Conservation (phyloP, 2,329 filamentous ascomycete genomes). For the Scedosporium aurantiacum region DNA sequence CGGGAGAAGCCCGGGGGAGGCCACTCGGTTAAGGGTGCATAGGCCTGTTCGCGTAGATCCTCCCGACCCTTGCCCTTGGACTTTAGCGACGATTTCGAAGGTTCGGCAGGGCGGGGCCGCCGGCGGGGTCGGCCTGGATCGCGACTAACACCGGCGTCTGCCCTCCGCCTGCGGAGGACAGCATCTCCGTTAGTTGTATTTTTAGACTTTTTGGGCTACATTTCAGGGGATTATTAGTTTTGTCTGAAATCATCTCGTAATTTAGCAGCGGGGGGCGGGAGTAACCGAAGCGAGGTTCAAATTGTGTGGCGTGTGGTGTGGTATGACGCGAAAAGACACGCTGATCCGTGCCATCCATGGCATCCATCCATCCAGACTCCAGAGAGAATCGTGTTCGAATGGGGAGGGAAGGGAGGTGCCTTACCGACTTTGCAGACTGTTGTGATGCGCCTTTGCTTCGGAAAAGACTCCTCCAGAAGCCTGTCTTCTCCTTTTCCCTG, state of each 20-base stretch:
- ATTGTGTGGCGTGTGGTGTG: neutral
- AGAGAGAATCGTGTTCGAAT: conserved; percentile 10
- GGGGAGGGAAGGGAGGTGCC: conserved; percentile 1
- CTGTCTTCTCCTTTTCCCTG: conserved; percentile 25
- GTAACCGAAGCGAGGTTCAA: no score
- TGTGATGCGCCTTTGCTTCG: conserved; percentile 30
- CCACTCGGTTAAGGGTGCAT: conserved; percentile 27
- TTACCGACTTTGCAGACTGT: conserved; percentile 24
- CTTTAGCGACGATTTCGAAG: conserved; percentile 11
- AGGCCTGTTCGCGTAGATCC: conserved; percentile 17
- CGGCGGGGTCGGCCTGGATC: conserved; percentile 22
- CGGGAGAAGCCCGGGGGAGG: conserved; percentile 40
- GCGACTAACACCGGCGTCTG: conserved; percentile 3
- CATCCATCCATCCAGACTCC: neutral
- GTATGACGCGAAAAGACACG: neutral
- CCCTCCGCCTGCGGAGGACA: conserved; percentile 14
- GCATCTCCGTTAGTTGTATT: conserved; percentile 20
- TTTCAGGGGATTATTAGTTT: conserved; percentile 12
- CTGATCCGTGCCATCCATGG: neutral
- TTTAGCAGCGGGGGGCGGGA: no score
- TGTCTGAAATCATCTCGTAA: no score
- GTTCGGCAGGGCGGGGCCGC: conserved; percentile 29
- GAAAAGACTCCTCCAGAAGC: conserved; percentile 38
- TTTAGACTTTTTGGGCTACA: conserved; percentile 18
- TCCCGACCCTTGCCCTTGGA: conserved; percentile 29